phyloP scores from a whole-genome alignment of 257 asterid species.

The Cordia subcordata region DNA sequence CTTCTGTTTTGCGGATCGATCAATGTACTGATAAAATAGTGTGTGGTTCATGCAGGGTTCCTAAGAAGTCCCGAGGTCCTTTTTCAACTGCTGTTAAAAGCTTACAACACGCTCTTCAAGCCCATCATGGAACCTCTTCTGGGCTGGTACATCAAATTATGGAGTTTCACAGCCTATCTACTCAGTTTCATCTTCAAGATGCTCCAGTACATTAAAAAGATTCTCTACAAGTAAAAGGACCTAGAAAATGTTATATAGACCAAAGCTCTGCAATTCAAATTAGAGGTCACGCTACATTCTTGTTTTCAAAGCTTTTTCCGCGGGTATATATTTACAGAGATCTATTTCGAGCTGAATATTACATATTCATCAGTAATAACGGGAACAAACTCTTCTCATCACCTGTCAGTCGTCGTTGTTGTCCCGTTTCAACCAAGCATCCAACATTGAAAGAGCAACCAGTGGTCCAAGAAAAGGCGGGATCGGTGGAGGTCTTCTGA shows the following conservation, averaged over 20 bases:
- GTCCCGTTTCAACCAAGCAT: constrained; percentile 40
- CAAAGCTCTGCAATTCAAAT: too few species aligned
- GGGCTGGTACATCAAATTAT: constrained; percentile 46
- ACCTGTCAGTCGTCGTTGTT: constrained; percentile 40
- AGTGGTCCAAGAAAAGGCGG: constrained; percentile 64
- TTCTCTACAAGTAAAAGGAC: constrained; percentile 21
- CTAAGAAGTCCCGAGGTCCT: constrained; percentile 45
- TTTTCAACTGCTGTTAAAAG: constrained; percentile 35
- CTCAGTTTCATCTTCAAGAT: constrained; percentile 36
- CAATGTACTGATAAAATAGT: constrained; percentile 15
- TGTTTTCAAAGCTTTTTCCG: constrained; percentile 2
- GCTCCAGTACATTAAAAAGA: constrained; percentile 31
- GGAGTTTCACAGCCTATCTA: constrained; percentile 31
- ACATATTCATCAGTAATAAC: constrained; percentile 4
- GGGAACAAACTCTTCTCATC: constrained; percentile 11
- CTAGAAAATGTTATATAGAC: too few species aligned
- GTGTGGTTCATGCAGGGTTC: constrained; percentile 51
- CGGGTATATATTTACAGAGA: constrained; percentile 9
- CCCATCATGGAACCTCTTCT: constrained; percentile 49
- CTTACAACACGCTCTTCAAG: constrained; percentile 29
- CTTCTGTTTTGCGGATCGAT: background rate
- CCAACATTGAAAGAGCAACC: constrained; percentile 50
- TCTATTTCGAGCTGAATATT: constrained; percentile 6
- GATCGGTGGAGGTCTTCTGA: constrained; percentile 53
- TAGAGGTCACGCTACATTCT: background rate